Conservation (phyloP, 2,329 filamentous ascomycete species). For the Fusarium sp. region DNA sequence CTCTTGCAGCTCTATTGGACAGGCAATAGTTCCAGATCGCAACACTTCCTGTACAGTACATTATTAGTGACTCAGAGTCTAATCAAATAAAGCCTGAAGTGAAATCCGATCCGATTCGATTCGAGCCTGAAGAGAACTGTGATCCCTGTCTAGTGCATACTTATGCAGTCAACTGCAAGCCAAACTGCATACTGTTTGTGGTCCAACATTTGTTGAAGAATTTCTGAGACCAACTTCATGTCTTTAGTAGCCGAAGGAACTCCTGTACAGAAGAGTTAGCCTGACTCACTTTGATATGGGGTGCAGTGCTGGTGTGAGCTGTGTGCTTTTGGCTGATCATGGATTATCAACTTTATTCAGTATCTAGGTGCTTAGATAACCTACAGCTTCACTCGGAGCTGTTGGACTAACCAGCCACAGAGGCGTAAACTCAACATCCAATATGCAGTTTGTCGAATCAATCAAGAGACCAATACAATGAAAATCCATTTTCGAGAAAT, state of each 20-base stretch:
- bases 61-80: slow-evolving; percentile 30
- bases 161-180: slow-evolving; percentile 16
- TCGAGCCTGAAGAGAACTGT: slow-evolving; percentile 13
- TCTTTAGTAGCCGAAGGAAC: neutral
- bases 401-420: neutral
- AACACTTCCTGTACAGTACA: slow-evolving; percentile 3
- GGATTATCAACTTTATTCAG: neutral
- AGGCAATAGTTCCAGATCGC: slow-evolving; percentile 3
- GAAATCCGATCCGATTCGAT: slow-evolving; percentile 1
- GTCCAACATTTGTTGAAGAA: slow-evolving; percentile 13
- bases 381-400: neutral
- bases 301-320: neutral
- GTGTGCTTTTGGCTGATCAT: neutral
- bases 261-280: neutral
- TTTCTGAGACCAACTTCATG: slow-evolving; percentile 12
- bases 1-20: slow-evolving; percentile 29
- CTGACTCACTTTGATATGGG: neutral
- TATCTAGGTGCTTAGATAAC: neutral
- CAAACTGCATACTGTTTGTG: neutral
- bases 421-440: neutral
- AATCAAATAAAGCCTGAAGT: slow-evolving; percentile 9
- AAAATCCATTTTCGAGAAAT: neutral
- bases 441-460: no score
- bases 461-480: neutral
- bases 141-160: slow-evolving; percentile 4